Evolutionary conservation across 345 rosid genomes (phyloP), one percentile per base, ranked within the genome.

Genomic region (Euphorbia peplus): DNA sequence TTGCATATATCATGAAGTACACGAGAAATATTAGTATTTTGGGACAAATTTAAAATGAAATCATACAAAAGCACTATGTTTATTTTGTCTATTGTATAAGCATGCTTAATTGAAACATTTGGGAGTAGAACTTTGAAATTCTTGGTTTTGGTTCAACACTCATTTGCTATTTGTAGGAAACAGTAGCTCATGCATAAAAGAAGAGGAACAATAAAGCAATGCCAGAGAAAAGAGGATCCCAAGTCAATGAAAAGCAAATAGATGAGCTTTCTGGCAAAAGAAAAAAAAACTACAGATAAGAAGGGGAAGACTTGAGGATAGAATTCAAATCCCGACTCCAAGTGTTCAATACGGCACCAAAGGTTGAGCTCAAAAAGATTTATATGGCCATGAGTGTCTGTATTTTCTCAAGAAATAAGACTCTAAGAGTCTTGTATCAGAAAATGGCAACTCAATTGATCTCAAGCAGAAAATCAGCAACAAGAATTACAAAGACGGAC

Each of bases 1-100:
- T 85, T 83, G 82, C 77, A 72, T 28, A 54, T n/a, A 58, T 32
- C 63, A 71, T 12, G 32, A 48, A 64, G 37, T 29, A 19, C 37
- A 22, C 1, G 57, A 18, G 42, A 60, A 35, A 50, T 48, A 28
- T 64, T 55, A 64, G 28, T 29, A 9, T 18, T 3, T 4, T 48
- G 44, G 12, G 50, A 44, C 50, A 12, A 44, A 39, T 39, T 39
- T 15, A 10, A 39, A 4, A 8, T 39, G 42, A 44, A 44, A 44
- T 4, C 50, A 15, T 44, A 44, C 14, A 44, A 44, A 44, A 12
- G 50, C 50, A 44, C 12, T 44, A 44, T 12, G 3, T 44, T 44
- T 12, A 2, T 44, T 44, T 44, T n/a, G n/a, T n/a, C 50, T 44
- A 44, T 44, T 44, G 12, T 44, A 44, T 11, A 10, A 44, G 42